Evolutionary conservation across 2,329 filamentous ascomycete species (phyloP), one percentile per base, ranked within the genome.

Genomic region (Hypoxylon rubiginosum): DNA sequence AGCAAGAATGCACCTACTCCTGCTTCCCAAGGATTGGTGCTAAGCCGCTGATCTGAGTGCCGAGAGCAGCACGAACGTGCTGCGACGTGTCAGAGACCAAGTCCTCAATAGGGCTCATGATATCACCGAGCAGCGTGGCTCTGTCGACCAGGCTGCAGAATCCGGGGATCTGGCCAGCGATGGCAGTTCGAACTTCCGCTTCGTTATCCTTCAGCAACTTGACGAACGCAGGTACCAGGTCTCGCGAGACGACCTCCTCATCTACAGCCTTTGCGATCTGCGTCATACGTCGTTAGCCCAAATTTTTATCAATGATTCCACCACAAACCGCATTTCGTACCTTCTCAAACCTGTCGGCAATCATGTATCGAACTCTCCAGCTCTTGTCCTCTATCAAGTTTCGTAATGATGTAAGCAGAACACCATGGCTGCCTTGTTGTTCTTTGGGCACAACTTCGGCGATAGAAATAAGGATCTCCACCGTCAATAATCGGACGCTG

Each of bases 311-410:
- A 39, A 39, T 4, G 5, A 28, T 10, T 13, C 13, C 24, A 52
- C 17, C 2, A 26, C 17, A 26, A n/a, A 43, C 4, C 4, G 11
- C 9, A 43, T 1, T 58, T 56, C 77, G 53, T 77, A 93, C 93
- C 91, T 98, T 97, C 82, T 99, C 96, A 77, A 97, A 99, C 78
- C 94, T 90, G 81, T 99, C 96, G 52, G 96, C 96, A 74, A 99
- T 96, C 96, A 99, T 99, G 82, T 98, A 99, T 79, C 96, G 90
- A 66, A 99, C 96, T 77, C 96, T 90, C 96, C 96, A 99, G 83
- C 96, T 98, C 88, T 98, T 99, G 80, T 99, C 96, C 76, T 97
- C 96, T 82, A 99, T 98, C 77, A 99, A 82, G 82, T 89, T 97
- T 75, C 96, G 91, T 76, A 99, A 83, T 49, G 95, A 94, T 54